A percentile compares a stretch with the other conserved stretches of the same genome.
Conservation (phyloP, 1,284 basidiomycete species). For the Irpex sp. region DNA sequence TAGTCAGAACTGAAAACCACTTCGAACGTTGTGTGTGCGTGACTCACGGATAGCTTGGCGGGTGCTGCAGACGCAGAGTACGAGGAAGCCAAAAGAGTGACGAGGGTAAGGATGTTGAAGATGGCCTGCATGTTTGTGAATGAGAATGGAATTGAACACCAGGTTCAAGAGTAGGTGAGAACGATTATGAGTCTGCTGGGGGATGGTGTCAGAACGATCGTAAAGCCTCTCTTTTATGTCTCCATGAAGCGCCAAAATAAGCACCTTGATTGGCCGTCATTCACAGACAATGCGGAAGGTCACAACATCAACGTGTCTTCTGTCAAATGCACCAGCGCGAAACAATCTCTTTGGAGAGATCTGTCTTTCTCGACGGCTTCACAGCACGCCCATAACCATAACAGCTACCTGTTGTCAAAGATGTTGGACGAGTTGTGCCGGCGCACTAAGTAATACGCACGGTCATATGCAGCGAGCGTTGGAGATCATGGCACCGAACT, state of each 20-base stretch:
- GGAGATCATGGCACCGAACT: background rate
- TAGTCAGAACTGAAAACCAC: background rate
- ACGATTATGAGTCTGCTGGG: background rate
- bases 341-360: no score
- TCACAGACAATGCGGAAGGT: no score
- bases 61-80: background rate
- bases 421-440: no score
- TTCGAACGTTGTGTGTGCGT: no score
- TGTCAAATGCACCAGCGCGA: no score
- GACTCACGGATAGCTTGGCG: background rate
- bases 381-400: no score
- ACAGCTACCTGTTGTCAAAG: no score
- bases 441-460: no score
- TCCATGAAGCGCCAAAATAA: background rate
- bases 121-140: background rate
- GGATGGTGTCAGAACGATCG: background rate
- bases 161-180: background rate
- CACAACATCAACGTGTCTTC: no score
- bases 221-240: background rate
- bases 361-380: no score
- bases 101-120: background rate
- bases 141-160: background rate
- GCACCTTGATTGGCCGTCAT: no score
- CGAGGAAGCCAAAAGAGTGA: background rate
- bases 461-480: no score